Conservation (phyloP, 2,329 filamentous ascomycete species). For the Aureobasidium sp. region DNA sequence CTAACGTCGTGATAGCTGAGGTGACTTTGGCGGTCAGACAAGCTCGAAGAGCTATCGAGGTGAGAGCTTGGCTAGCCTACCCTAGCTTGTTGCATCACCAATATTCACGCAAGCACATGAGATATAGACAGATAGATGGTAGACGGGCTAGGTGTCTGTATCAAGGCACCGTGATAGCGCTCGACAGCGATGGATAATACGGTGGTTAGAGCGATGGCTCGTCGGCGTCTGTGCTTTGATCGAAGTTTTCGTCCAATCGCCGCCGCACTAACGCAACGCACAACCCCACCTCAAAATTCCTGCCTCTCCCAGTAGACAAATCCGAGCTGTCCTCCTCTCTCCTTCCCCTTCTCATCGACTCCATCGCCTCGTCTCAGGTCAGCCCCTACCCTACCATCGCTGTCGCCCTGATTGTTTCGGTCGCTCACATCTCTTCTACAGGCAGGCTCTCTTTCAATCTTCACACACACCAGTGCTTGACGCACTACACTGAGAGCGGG, state of each 20-base stretch:
- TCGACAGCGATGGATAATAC: neutral
- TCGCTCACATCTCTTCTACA: constrained; percentile 12
- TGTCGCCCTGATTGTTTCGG: neutral
- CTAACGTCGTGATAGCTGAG: neutral
- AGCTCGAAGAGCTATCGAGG: neutral
- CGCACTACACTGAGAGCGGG: constrained; percentile 20
- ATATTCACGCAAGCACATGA: neutral
- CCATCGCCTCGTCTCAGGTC: constrained; percentile 9
- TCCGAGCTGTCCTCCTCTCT: neutral
- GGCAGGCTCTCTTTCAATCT: constrained; percentile 20
- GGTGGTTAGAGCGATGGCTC: too few relatives aligned
- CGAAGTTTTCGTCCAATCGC: too few relatives aligned
- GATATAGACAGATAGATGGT: neutral
- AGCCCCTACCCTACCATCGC: constrained; percentile 6
- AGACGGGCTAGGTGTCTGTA: neutral
- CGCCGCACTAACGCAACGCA: too few relatives aligned
- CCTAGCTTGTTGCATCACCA: neutral
- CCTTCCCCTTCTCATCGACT: constrained; percentile 7
- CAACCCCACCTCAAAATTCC: too few relatives aligned
- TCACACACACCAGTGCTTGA: constrained; percentile 11
- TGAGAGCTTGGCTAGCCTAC: neutral
- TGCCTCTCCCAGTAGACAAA: too few relatives aligned
- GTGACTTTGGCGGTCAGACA: neutral
- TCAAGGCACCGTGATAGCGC: neutral
- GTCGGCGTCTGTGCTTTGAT: too few relatives aligned